Conservation (phyloP, 2,329 filamentous ascomycete genomes). For the Aquanectria penicillioides region DNA sequence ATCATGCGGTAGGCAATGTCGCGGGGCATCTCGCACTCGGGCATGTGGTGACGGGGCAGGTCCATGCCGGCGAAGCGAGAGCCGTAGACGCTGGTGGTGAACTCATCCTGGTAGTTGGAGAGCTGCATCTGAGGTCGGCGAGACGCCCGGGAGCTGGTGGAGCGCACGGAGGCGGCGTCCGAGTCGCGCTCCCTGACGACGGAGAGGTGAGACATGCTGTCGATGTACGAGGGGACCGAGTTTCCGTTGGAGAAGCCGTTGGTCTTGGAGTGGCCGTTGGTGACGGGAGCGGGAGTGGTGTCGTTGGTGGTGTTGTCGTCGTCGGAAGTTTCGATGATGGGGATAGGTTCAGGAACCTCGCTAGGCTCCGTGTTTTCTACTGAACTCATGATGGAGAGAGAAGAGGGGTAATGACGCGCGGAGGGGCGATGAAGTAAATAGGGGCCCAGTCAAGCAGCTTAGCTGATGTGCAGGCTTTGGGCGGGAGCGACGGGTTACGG, state of each 20-base stretch:
- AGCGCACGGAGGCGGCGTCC: slow-evolving; percentile 42
- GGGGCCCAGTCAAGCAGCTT: not conserved
- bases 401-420: slow-evolving; percentile 23
- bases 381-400: slow-evolving; percentile 37
- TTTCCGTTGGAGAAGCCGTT: slow-evolving; percentile 42
- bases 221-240: slow-evolving; percentile 33
- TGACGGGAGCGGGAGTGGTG: slow-evolving; percentile 32
- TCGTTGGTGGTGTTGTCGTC: slow-evolving; percentile 32
- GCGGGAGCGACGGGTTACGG: slow-evolving; percentile 18
- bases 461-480: not conserved
- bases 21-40: slow-evolving; percentile 87
- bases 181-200: slow-evolving; percentile 48
- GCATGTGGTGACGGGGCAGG: slow-evolving; percentile 86
- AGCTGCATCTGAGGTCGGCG: slow-evolving; percentile 55
- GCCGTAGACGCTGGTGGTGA: slow-evolving; percentile 87
- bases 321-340: slow-evolving; percentile 46
- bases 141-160: slow-evolving; percentile 36
- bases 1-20: slow-evolving; percentile 97
- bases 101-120: slow-evolving; percentile 63
- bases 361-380: slow-evolving; percentile 28
- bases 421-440: not conserved
- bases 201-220: slow-evolving; percentile 62
- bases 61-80: slow-evolving; percentile 84
- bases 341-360: slow-evolving; percentile 38
- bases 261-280: slow-evolving; percentile 38